phyloP scores from a whole-genome alignment of 306 rosid genomes.

The Prunus campanulata region DNA sequence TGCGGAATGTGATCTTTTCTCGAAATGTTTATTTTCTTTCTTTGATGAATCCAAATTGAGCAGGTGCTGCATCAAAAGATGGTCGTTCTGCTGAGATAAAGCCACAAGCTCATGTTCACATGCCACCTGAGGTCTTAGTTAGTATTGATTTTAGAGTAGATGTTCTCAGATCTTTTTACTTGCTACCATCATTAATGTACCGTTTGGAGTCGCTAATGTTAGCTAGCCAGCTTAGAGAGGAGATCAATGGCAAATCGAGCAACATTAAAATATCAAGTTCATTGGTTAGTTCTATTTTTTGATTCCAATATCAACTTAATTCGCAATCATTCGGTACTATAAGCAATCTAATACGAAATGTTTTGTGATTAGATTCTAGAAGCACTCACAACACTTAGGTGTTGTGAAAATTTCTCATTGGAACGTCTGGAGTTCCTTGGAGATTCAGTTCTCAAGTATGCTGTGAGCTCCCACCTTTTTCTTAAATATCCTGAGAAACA shows the following conservation, averaged over 20 bases:
- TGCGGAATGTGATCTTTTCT: neutral
- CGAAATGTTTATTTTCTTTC: neutral
- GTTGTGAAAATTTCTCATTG: slow-evolving; percentile 68
- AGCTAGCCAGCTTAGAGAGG: slow-evolving; percentile 81
- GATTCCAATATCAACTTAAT: slow-evolving; percentile 3
- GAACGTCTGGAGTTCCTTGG: slow-evolving; percentile 93
- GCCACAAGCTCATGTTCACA: slow-evolving; percentile 60
- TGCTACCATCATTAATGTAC: slow-evolving; percentile 80
- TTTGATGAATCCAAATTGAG: neutral
- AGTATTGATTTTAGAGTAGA: slow-evolving; percentile 55
- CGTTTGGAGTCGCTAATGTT: slow-evolving; percentile 79
- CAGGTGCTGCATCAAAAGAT: slow-evolving; percentile 40
- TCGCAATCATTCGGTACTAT: neutral
- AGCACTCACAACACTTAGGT: slow-evolving; percentile 80
- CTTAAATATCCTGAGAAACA: slow-evolving; percentile 69
- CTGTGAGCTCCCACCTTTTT: slow-evolving; percentile 76
- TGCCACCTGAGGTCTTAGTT: slow-evolving; percentile 81
- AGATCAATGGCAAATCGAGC: slow-evolving; percentile 41
- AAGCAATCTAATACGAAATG: slow-evolving; percentile 8
- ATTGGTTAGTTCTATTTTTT: slow-evolving; percentile 49
- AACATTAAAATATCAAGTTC: slow-evolving; percentile 51
- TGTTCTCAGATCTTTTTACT: slow-evolving; percentile 61
- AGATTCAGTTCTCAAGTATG: slow-evolving; percentile 84
- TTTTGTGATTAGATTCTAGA: slow-evolving; percentile 58
- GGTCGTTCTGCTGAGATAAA: slow-evolving; percentile 33